Base-by-base conservation (phyloP, 2,329 filamentous ascomycete species). In the Fusarium cyanostomum region DNA sequence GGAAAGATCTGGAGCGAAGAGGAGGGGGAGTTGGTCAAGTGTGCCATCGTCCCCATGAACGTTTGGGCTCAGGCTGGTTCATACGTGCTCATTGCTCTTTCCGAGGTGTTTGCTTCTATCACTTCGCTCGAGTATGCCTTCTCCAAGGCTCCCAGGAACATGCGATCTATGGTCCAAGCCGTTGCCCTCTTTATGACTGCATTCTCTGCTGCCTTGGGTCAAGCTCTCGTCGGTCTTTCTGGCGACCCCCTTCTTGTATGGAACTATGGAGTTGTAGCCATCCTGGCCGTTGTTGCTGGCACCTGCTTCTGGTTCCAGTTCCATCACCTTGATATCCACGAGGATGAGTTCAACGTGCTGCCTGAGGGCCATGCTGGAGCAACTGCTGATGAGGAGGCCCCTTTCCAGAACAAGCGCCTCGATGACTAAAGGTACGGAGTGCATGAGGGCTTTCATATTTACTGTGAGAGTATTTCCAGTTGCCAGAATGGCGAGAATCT, bases 141-240 rank as follows among this genome's bases (percentile, higher is more conserved):
- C 77, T 89, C 89, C 70, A 92, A 92, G 75, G 89, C 89, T 0
- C 91, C 90, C 8, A 84, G 83, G 71, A 92, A 91, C 77, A 93
- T 93, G 90, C 84, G 89, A 7, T 89, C 87, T 24, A 82, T 92
- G 52, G 87, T 93, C n/a, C 82, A 83, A 67, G 85, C 86, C 9
- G 81, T 92, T 51, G 85, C 85, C 44, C 83, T 91, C 48, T 89
- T 92, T 78, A 89, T 86, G 78, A 86, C 84, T 33, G 88, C 89
- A 43, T 85, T 92, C 70, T 86, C 87, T 7, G 81, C 87, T 35
- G 89, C 89, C 34, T 79, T 92, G 21, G 87, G 87, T 1, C 88
- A 92, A 76, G 89, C 79, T 9, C 74, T 80, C 24, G 72, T 73
- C 15, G 69, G 71, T 24, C 73, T 81, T 15, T 73, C 78, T 27